Conservation (phyloP, 164 flowering plant species). For the Cinnamomum micranthum region DNA sequence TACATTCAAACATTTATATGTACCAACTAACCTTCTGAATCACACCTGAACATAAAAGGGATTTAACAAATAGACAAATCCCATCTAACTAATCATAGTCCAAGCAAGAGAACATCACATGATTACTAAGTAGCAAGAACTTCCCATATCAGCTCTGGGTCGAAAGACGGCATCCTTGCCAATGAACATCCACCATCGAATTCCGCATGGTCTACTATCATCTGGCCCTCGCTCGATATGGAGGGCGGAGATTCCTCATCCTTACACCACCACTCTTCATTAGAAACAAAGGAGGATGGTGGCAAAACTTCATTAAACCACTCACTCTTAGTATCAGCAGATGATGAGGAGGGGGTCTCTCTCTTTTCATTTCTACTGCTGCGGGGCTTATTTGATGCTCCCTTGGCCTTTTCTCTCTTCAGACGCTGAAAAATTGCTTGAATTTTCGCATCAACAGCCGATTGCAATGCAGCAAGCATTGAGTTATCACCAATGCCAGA, state of each 20-base stretch:
- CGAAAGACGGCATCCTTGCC: conserved; percentile 71
- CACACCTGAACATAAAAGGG: neutral
- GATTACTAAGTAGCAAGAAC: conserved; percentile 58
- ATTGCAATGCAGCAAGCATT: conserved; percentile 39
- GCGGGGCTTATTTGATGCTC: neutral
- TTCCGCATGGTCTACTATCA: conserved; percentile 13
- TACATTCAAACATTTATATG: too few relatives aligned
- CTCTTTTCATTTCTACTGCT: neutral
- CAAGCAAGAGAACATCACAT: neutral
- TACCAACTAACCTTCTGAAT: too few relatives aligned
- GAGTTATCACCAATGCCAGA: conserved; percentile 44
- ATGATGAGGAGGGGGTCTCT: conserved; percentile 1
- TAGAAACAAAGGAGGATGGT: neutral
- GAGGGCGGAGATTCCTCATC: conserved; percentile 30
- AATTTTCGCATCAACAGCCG: conserved; percentile 77
- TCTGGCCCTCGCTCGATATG: conserved; percentile 13
- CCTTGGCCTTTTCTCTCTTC: conserved; percentile 34
- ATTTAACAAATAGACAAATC: neutral
- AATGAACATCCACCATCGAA: conserved; percentile 46
- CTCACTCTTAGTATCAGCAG: conserved; percentile 12
- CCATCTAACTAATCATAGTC: neutral
- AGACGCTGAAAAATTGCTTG: conserved; percentile 71
- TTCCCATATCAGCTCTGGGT: conserved; percentile 91
- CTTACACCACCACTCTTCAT: conserved; percentile 33
- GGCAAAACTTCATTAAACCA: conserved; percentile 26